phyloP scores from a whole-genome alignment of 2,329 filamentous ascomycete genomes.

The Penicillium decumbens region DNA sequence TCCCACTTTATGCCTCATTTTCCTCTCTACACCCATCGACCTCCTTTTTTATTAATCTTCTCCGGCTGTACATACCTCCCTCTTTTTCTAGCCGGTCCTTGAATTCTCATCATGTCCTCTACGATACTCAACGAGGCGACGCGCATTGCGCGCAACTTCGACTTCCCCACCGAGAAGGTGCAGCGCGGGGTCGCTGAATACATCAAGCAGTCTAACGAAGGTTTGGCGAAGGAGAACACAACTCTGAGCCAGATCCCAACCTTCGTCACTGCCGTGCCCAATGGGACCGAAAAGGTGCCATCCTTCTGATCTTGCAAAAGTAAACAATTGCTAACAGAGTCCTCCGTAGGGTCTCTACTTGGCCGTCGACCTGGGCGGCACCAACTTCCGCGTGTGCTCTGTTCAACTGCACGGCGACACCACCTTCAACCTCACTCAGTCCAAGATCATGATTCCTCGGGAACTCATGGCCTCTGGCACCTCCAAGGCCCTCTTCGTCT shows the following conservation, averaged over 20 bases:
- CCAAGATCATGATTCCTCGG: constrained; percentile 84
- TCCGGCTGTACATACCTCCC: constrained; percentile 1
- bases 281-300: constrained; percentile 90
- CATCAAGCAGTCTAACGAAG: constrained; percentile 80
- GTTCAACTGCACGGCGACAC: constrained; percentile 89
- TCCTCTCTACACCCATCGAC: background rate
- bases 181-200: constrained; percentile 81
- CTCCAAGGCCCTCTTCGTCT: constrained; percentile 80
- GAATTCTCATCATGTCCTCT: constrained; percentile 27
- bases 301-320: background rate
- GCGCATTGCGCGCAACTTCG: constrained; percentile 78
- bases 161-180: constrained; percentile 72
- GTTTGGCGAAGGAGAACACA: constrained; percentile 69
- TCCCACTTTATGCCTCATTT: constrained; percentile 11
- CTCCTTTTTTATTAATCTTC: background rate
- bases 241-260: constrained; percentile 94
- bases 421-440: constrained; percentile 89
- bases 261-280: constrained; percentile 91
- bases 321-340: constrained; percentile 14
- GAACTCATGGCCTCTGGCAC: constrained; percentile 87
- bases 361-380: constrained; percentile 95
- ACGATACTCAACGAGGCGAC: constrained; percentile 64
- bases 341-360: constrained; percentile 75
- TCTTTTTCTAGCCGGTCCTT: background rate
- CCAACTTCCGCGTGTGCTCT: constrained; percentile 97